phyloP scores from a whole-genome alignment of 1,284 basidiomycete genomes.

The Caloboletus firmus region DNA sequence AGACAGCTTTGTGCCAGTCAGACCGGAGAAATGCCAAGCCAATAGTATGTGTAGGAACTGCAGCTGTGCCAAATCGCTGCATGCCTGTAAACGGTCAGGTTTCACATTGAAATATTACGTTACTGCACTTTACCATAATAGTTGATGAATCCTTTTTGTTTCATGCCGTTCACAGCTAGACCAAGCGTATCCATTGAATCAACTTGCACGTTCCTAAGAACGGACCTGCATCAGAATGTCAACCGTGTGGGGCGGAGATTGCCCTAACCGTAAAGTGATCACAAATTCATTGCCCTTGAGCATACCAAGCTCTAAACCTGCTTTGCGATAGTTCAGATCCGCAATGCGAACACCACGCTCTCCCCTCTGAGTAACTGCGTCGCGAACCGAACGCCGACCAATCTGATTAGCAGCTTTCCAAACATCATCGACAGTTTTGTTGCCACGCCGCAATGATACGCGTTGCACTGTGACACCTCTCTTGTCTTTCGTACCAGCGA shows the following conservation, averaged over 20 bases:
- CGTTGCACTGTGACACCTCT: constrained; percentile 94
- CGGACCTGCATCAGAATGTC: constrained; percentile 1
- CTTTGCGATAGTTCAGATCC: constrained; percentile 83
- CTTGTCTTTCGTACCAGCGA: constrained; percentile 98
- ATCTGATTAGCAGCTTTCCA: constrained; percentile 79
- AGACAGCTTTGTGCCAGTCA: constrained; percentile 86
- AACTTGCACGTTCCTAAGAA: constrained; percentile 74
- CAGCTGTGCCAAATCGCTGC: constrained; percentile 98
- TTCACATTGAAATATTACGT: neutral
- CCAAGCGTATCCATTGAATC: constrained; percentile 73
- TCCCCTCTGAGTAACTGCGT: constrained; percentile 70
- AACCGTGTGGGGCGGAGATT: neutral
- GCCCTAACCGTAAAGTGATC: constrained; percentile 83
- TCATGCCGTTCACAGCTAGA: constrained; percentile 77
- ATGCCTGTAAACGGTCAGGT: constrained; percentile 61
- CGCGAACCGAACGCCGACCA: constrained; percentile 55
- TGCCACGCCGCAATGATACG: constrained; percentile 80
- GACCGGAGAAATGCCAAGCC: constrained; percentile 86
- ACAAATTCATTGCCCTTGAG: constrained; percentile 95
- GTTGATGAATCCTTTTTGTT: constrained; percentile 91
- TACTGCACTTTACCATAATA: constrained; percentile 75
- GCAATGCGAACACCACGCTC: constrained; percentile 89
- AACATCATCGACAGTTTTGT: constrained; percentile 80
- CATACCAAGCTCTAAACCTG: constrained; percentile 88
- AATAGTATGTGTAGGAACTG: constrained; percentile 92